phyloP scores from a whole-genome alignment of 768 basidiomycete genomes.

The Leccinum obscurum region DNA sequence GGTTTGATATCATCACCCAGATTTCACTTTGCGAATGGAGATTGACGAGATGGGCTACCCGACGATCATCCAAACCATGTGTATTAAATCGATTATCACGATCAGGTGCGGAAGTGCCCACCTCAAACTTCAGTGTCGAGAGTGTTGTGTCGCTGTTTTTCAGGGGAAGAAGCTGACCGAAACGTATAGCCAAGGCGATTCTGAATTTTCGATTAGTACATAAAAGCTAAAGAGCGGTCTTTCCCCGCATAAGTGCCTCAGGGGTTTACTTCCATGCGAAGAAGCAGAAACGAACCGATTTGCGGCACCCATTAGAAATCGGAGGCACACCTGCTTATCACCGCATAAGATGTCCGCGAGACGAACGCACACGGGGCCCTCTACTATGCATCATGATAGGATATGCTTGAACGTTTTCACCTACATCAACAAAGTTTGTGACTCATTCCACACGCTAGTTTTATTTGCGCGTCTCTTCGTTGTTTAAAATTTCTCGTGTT shows the following conservation, averaged over 20 bases:
- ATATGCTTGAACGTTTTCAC: background rate
- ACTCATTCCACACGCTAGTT: no score
- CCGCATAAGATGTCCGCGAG: background rate
- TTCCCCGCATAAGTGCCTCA: background rate
- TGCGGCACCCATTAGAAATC: background rate
- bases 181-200: background rate
- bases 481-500: no score
- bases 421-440: no score
- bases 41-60: background rate
- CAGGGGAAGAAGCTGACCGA: background rate
- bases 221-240: background rate
- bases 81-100: background rate
- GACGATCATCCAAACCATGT: background rate
- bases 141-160: background rate
- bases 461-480: background rate
- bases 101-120: background rate
- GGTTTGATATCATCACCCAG: background rate
- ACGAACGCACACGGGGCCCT: background rate
- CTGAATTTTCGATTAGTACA: background rate
- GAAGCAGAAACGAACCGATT: background rate
- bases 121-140: background rate
- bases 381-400: no score
- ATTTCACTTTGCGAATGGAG: background rate
- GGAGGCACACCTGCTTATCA: background rate
- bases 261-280: background rate